Evolutionary conservation across 2,329 filamentous ascomycete species (phyloP).

Genomic region (Coniochaeta ligniaria): DNA sequence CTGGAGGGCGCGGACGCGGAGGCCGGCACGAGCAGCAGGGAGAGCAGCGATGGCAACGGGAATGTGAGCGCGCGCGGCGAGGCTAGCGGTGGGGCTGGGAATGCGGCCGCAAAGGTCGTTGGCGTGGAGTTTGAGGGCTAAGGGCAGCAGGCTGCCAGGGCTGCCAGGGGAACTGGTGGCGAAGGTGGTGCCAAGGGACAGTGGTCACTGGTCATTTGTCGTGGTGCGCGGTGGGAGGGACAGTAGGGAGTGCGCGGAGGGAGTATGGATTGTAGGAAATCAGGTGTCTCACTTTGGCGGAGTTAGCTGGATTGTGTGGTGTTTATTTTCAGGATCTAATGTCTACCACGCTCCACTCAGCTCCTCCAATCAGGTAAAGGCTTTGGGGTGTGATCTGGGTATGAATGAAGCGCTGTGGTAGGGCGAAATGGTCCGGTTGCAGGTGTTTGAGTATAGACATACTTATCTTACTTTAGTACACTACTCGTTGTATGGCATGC

Average conservation of each 20-base stretch:
- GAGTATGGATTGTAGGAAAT: not conserved
- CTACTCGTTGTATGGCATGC: not conserved
- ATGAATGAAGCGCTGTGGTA: not conserved
- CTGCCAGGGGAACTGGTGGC: not conserved
- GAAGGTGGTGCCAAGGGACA: not conserved
- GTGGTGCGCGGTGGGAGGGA: constrained; percentile 14
- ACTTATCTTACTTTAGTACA: too few relatives aligned
- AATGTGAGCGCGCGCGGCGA: constrained; percentile 8
- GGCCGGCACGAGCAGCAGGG: constrained; percentile 37
- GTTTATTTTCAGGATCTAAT: not conserved
- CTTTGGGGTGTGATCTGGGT: not conserved
- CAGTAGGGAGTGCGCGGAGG: constrained; percentile 5
- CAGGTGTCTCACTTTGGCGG: not conserved
- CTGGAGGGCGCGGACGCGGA: constrained; percentile 69
- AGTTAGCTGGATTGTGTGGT: not conserved
- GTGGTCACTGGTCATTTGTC: not conserved
- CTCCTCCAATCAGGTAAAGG: not conserved
- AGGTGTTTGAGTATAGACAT: not conserved
- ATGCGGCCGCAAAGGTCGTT: constrained; percentile 13
- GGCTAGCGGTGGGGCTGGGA: constrained; percentile 19
- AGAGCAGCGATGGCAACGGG: not conserved
- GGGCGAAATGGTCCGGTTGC: not conserved
- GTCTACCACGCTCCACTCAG: not conserved
- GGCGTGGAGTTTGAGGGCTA: constrained; percentile 20
- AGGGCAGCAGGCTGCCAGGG: not conserved